These are phyloP conservation scores for Acer saccharum DNA, from an alignment of 345 rosid genomes.

Conservation along the genomic window DNA sequence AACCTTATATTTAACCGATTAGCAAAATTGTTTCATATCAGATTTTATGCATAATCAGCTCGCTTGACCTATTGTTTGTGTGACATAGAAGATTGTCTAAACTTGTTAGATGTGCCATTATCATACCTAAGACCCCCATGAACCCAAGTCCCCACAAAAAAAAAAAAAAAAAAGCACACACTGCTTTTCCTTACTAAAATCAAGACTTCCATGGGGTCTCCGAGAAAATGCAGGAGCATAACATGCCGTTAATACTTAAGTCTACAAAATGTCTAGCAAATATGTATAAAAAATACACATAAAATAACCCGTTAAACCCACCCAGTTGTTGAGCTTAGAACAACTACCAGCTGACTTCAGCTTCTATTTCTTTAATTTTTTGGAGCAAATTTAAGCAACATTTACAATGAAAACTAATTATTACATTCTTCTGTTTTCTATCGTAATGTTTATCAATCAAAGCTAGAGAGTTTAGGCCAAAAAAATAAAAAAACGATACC, in stretches of 20 bases:
- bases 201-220: background rate
- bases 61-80: background rate
- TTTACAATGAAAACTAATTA: background rate
- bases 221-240: background rate
- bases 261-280: background rate
- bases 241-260: background rate
- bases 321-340: background rate
- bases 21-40: background rate
- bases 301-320: background rate
- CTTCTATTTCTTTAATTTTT: background rate
- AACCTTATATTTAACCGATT: background rate
- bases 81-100: background rate
- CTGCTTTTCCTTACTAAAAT: background rate
- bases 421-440: background rate
- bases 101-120: background rate
- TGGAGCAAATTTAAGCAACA: conserved; percentile 1
- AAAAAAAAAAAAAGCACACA: background rate
- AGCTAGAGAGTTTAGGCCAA: background rate
- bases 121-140: background rate
- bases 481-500: conserved; percentile 32
- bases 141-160: background rate
- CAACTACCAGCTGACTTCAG: background rate
- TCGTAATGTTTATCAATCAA: background rate
- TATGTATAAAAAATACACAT: background rate
- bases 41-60: background rate